Evolutionary conservation across 83 land plant genomes (phyloP).

Genomic region (Diphasiastrum complanatum): DNA sequence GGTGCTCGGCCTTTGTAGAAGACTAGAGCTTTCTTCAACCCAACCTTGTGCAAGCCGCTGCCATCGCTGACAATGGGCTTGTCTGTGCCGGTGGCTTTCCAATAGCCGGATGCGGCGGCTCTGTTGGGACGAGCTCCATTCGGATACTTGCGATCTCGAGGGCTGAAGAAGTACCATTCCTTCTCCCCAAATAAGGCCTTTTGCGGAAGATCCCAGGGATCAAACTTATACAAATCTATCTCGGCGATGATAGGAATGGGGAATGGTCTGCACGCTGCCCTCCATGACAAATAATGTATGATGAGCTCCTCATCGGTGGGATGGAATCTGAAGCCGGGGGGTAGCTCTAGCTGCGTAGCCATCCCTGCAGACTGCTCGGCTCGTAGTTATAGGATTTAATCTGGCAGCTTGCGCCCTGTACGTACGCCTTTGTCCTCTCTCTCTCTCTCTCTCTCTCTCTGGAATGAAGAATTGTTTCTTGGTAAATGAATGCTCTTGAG

Average conservation of each 20-base stretch:
- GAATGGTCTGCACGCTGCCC: not conserved
- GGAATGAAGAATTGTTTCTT: no score
- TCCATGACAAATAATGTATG: conserved; percentile 5
- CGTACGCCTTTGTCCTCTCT: no score
- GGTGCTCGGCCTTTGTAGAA: conserved; percentile 16
- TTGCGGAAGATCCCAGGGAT: conserved; percentile 6
- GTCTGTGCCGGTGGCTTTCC: conserved; percentile 16
- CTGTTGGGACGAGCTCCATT: conserved; percentile 20
- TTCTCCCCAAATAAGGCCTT: not conserved
- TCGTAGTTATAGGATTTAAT: no score
- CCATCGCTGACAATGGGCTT: not conserved
- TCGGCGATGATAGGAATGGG: conserved; percentile 17
- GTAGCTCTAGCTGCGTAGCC: not conserved
- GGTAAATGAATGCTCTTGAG: no score
- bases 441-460: no score
- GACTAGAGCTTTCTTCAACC: conserved; percentile 19
- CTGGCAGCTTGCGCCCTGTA: no score
- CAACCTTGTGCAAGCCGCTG: not conserved
- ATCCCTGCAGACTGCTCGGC: no score
- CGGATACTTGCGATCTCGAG: conserved; percentile 3
- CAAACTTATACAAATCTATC: conserved; percentile 16
- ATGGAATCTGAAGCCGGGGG: conserved; percentile 18
- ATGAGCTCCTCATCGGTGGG: conserved; percentile 15
- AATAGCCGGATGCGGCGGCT: conserved; percentile 14
- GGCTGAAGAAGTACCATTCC: not conserved